These are phyloP conservation scores for Gleditsia sinensis DNA, from an alignment of 306 rosid genomes.

Conservation along the genomic window DNA sequence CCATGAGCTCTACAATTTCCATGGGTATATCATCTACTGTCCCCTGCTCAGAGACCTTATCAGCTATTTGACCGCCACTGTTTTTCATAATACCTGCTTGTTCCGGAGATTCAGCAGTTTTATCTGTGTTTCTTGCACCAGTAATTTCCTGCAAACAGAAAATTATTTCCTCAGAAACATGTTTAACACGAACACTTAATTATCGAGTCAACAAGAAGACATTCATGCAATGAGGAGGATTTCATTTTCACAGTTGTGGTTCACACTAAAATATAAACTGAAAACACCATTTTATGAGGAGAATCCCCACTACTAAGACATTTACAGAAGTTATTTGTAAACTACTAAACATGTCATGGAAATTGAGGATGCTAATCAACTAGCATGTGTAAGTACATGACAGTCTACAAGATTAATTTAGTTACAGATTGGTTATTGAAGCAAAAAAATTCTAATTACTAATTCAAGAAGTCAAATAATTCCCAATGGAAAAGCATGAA, in stretches of 20 bases:
- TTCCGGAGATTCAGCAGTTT: slow-evolving; percentile 34
- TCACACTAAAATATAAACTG: background rate
- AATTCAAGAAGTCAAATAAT: slow-evolving; percentile 7
- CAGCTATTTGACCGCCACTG: slow-evolving; percentile 36
- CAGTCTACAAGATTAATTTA: background rate
- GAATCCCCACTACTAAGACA: background rate
- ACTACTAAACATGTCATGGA: too few species aligned
- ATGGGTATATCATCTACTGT: slow-evolving; percentile 60
- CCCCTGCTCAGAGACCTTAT: slow-evolving; percentile 44
- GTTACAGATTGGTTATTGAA: background rate
- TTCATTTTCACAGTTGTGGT: background rate
- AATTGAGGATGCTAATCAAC: background rate
- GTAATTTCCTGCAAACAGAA: slow-evolving; percentile 49
- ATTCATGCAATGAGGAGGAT: background rate
- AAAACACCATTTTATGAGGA: background rate
- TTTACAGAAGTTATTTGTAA: background rate
- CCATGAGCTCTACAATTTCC: slow-evolving; percentile 76
- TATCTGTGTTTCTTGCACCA: slow-evolving; percentile 38
- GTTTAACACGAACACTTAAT: background rate
- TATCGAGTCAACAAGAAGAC: slow-evolving; percentile 22
- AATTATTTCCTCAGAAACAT: slow-evolving; percentile 6
- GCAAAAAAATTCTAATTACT: background rate
- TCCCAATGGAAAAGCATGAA: background rate
- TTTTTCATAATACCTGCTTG: slow-evolving; percentile 30
- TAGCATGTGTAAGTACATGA: background rate